Base-by-base conservation (phyloP, 805 yeast species). In the Metschnikowia aberdeeniae region DNA sequence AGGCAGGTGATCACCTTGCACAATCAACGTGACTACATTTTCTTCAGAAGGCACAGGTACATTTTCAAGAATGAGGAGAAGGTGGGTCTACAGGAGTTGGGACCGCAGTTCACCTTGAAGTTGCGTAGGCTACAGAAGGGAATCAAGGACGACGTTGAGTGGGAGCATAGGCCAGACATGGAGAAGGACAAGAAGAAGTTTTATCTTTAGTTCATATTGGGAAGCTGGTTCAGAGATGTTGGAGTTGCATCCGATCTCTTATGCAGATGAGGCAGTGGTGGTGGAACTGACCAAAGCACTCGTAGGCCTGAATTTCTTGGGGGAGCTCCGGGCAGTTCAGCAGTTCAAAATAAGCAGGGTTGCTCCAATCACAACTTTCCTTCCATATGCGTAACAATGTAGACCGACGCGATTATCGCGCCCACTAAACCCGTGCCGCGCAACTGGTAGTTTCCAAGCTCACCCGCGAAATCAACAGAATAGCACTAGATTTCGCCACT, bases 121-220 rank as follows among this genome's bases (percentile, higher is more conserved):
- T 69, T 93, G 55, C 80, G 96, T 65, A 77, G 98, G 59, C 72
- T 93, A 47, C 98, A 92, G 65, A 85, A 82, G 68, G 99, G 98
- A 43, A 77, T 93, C 58, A 82, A 82, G 60, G 95, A 89, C 54
- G 98, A 92, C 59, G 75, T 86, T 24, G 97, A 89, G 59, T 92
- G 98, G 97, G 97, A 93, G 66, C 96, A 89, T 68, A 80, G 88
- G 56, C 84, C 97, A 3, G 95, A 87, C 53, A 90, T 93, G 98
- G 98, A 93, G 65, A 84, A 85, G 59, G 97, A 92, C 64, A 92
- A 90, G 81, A 82, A 83, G 68, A 89, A 88, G 78, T 92, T 92
- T 63, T 84, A 89, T 61, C 69, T 92, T 55, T 92, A 71, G 54
- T 11, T 6, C 6, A 22, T 22, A 22, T 22, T 6, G 8, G 6